phyloP scores from a whole-genome alignment of 345 rosid genomes.

The Salix exigua region DNA sequence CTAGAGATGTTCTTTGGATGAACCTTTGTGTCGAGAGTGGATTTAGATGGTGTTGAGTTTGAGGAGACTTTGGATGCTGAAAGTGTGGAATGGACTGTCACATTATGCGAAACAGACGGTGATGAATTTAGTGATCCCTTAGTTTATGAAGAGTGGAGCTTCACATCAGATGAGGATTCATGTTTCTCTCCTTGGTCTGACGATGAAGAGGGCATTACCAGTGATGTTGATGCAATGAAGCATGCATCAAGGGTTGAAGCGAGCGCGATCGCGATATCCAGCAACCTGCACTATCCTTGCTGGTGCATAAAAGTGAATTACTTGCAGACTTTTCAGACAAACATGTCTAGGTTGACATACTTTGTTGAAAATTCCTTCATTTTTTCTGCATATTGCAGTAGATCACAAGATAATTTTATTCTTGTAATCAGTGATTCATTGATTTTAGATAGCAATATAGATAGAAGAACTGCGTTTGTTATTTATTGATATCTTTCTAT shows the following conservation, averaged over 20 bases:
- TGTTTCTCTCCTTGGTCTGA: conserved; percentile 8
- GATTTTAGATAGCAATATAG: neutral
- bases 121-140: conserved; percentile 1
- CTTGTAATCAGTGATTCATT: neutral
- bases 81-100: neutral
- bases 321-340: neutral
- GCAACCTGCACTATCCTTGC: neutral
- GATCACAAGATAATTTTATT: neutral
- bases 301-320: neutral
- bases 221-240: neutral
- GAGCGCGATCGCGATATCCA: neutral
- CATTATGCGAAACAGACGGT: neutral
- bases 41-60: too few species aligned
- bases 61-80: conserved; percentile 7
- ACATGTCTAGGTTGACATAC: neutral
- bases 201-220: neutral
- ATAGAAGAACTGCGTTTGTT: neutral
- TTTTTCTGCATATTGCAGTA: neutral
- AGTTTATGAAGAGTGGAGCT: neutral
- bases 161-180: conserved; percentile 7
- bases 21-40: too few species aligned
- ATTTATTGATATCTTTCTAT: neutral
- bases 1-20: too few species aligned
- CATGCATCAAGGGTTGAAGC: neutral
- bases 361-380: neutral